phyloP scores from a whole-genome alignment of 345 rosid genomes.

The Aurinia saxatilis region DNA sequence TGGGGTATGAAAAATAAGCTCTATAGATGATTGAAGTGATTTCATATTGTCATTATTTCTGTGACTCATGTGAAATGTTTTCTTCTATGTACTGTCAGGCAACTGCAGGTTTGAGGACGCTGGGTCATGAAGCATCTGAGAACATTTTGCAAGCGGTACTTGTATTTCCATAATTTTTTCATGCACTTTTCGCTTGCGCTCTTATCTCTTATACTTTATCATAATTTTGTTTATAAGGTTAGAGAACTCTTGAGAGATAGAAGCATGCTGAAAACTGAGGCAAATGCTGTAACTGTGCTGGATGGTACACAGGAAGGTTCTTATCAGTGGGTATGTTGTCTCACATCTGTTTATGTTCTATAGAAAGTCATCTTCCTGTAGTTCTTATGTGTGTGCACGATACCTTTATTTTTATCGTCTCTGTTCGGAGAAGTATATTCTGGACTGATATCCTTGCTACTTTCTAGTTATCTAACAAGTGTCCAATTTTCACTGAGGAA shows the following conservation, averaged over 20 bases:
- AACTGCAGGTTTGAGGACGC: slow-evolving; percentile 89
- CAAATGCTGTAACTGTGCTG: slow-evolving; percentile 59
- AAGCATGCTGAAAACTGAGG: slow-evolving; percentile 64
- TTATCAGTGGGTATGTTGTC: slow-evolving; percentile 84
- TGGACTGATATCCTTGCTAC: neutral
- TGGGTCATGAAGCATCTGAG: slow-evolving; percentile 75
- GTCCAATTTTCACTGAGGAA: neutral
- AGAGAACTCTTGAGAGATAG: slow-evolving; percentile 71
- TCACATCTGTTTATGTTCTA: neutral
- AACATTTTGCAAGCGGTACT: slow-evolving; percentile 80
- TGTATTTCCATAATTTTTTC: neutral
- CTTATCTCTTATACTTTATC: slow-evolving; percentile 5
- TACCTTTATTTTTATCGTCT: neutral
- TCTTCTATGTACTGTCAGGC: slow-evolving; percentile 39
- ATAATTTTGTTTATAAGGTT: slow-evolving; percentile 45
- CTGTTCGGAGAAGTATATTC: neutral
- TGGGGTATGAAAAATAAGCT: slow-evolving; percentile 53
- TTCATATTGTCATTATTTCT: neutral
- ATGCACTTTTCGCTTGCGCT: slow-evolving; percentile 9
- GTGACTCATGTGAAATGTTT: neutral
- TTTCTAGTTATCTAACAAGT: neutral
- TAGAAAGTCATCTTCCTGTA: neutral
- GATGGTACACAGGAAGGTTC: slow-evolving; percentile 98
- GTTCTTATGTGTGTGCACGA: neutral
- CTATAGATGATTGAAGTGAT: neutral